Conservation (phyloP, 257 asterid genomes). For the Nicotiana otophora region DNA sequence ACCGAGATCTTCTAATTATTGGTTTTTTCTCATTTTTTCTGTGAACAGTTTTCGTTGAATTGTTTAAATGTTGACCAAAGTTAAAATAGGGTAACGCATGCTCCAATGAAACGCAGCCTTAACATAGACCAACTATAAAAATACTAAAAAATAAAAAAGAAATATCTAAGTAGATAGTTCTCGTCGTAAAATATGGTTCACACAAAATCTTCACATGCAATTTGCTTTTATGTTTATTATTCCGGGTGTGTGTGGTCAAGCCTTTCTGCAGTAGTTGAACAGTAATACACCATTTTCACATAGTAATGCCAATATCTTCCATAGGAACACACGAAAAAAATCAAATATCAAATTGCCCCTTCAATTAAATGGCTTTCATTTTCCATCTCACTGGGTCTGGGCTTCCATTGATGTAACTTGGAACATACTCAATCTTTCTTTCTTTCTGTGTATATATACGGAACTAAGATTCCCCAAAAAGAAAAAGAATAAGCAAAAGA, state of each 20-base stretch:
- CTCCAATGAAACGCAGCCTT: no score
- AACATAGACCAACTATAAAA: background rate
- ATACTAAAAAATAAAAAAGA: background rate
- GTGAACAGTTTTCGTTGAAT: background rate
- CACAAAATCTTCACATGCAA: slow-evolving; percentile 14
- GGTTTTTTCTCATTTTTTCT: background rate
- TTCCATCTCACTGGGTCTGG: background rate
- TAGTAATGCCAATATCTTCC: background rate
- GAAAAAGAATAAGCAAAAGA: background rate
- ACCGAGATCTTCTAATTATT: no score
- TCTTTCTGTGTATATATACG: background rate
- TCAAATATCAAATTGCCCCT: slow-evolving; percentile 8
- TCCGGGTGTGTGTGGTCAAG: background rate
- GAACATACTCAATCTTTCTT: background rate
- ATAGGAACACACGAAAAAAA: background rate
- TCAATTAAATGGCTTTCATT: slow-evolving; percentile 10
- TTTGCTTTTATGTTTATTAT: background rate
- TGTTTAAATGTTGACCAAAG: no score
- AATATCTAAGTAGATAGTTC: background rate
- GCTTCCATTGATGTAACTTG: slow-evolving; percentile 9
- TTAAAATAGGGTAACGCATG: no score
- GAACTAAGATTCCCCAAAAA: background rate
- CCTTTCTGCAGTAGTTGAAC: background rate
- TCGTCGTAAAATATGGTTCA: slow-evolving; percentile 29
- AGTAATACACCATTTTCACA: background rate